Conservation (phyloP, 2,329 filamentous ascomycete species). For the Claviceps sp. region DNA sequence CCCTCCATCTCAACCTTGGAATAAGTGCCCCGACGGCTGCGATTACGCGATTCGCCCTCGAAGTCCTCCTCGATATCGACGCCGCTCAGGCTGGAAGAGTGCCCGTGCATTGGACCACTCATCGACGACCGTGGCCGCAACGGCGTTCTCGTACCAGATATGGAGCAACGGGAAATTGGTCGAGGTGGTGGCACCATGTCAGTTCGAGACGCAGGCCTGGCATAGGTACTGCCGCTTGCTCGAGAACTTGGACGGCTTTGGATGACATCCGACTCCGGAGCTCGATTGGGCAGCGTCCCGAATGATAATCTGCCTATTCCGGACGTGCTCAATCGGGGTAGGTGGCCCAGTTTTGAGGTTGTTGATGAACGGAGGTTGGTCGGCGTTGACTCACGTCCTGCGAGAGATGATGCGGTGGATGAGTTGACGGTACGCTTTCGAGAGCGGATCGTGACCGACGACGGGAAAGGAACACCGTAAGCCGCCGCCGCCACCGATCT, state of each 20-base stretch:
- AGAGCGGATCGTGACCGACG: conserved; percentile 51
- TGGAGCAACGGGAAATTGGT: conserved; percentile 52
- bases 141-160: conserved; percentile 48
- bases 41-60: conserved; percentile 31
- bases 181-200: conserved; percentile 42
- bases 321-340: conserved; percentile 46
- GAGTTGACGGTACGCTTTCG: conserved; percentile 54
- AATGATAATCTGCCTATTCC: conserved; percentile 51
- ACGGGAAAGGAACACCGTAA: conserved; percentile 20
- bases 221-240: conserved; percentile 45
- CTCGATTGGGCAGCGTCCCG: conserved; percentile 45
- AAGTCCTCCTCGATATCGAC: conserved; percentile 33
- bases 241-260: conserved; percentile 61
- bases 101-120: conserved; percentile 46
- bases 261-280: conserved; percentile 29
- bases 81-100: conserved; percentile 43
- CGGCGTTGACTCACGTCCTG: conserved; percentile 38
- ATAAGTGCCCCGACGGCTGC: conserved; percentile 41
- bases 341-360: conserved; percentile 32
- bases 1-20: conserved; percentile 32
- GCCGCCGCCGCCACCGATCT: conserved; percentile 23
- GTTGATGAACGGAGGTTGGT: conserved; percentile 25
- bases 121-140: conserved; percentile 61
- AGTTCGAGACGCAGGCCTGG: conserved; percentile 38
- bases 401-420: conserved; percentile 32